Base-by-base conservation (phyloP, 805 yeast species). In the Saturnispora dispora region DNA sequence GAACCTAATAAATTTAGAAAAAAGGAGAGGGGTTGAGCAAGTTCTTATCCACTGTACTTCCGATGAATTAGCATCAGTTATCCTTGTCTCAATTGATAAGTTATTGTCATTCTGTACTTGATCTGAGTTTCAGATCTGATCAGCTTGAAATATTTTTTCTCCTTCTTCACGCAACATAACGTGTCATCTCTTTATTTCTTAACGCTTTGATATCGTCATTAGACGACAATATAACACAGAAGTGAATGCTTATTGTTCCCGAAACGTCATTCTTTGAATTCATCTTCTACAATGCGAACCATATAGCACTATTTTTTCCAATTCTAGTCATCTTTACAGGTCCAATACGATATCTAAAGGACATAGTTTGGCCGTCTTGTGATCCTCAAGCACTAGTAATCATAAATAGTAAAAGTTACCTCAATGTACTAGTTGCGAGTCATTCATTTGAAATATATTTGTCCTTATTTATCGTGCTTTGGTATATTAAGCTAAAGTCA, bases 341-440 rank as follows among this genome's bases (percentile, higher is more conserved):
- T 2, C 57, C 57, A 4, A 15, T 55, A 3, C 35, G 57, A 6
- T 10, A 36, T 3, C 22, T 51, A 5, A 50, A 51, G 11, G 55
- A 58, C 18, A 22, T 58, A 0, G 8, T 46, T n/a, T 56, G 54
- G 17, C 52, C 57, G 15, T 23, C 46, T 42, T 48, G 51, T 18
- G 45, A 51, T 25, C 57, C 55, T 2, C 55, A 52, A 27, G 15
- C 22, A 10, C 33, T 41, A 18, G 47, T 57, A 6, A 25, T 66
- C 3, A 40, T 65, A 2, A 55, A 57, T 25, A 53, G 67, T 8
- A 40, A 46, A n/a, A 63, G 67, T 10, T 54, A 56, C 9, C 37
- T 65, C 7, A 67, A 67, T 47, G 47, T 27, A 4, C 36, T 57
- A 4, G 57, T 67, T 52, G 70, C 67, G 1, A 66, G 65, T 8